Evolutionary conservation across 2,329 filamentous ascomycete species (phyloP).

Genomic region (Exophiala oligosperma): DNA sequence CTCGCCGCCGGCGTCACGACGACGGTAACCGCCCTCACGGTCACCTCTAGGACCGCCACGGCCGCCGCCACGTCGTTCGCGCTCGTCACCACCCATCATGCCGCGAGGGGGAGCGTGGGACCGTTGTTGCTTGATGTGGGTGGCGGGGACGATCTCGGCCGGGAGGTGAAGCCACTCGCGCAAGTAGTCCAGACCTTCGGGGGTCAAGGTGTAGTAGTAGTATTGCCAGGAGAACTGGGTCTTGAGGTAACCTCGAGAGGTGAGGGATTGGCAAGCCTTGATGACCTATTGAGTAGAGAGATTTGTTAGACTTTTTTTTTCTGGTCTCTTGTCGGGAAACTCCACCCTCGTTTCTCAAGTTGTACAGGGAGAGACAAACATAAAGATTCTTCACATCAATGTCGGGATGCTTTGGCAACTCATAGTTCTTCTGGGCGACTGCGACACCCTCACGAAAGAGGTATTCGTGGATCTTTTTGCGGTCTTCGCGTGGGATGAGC

Average conservation of each 20-base stretch:
- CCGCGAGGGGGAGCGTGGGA: constrained; percentile 96
- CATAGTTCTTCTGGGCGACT: constrained; percentile 99
- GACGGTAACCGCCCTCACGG: constrained; percentile 87
- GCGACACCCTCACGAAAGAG: constrained; percentile 91
- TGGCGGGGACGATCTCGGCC: constrained; percentile 98
- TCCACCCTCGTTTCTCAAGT: neutral
- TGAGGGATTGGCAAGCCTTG: constrained; percentile 98
- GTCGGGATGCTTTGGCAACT: constrained; percentile 94
- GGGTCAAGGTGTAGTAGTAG: constrained; percentile 99
- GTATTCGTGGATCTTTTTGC: constrained; percentile 99
- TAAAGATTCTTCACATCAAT: constrained; percentile 99
- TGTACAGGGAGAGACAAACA: constrained; percentile 49
- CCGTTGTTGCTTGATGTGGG: constrained; percentile 99
- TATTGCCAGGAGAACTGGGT: constrained; percentile 99
- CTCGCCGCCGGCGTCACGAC: constrained; percentile 72
- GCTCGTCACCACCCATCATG: constrained; percentile 88
- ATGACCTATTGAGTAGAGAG: constrained; percentile 60
- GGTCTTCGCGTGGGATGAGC: constrained; percentile 99
- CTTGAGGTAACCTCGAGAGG: constrained; percentile 98
- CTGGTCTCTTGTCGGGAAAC: neutral
- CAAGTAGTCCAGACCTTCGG: constrained; percentile 99
- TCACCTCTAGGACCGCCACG: constrained; percentile 75
- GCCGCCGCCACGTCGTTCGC: constrained; percentile 80
- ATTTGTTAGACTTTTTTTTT: constrained; percentile 3
- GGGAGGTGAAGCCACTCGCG: constrained; percentile 99